A percentile compares a stretch with the other conserved stretches of the same genome.
Conservation (phyloP, 352 stramenopile genomes). For the Thraustochytrium sp. region DNA sequence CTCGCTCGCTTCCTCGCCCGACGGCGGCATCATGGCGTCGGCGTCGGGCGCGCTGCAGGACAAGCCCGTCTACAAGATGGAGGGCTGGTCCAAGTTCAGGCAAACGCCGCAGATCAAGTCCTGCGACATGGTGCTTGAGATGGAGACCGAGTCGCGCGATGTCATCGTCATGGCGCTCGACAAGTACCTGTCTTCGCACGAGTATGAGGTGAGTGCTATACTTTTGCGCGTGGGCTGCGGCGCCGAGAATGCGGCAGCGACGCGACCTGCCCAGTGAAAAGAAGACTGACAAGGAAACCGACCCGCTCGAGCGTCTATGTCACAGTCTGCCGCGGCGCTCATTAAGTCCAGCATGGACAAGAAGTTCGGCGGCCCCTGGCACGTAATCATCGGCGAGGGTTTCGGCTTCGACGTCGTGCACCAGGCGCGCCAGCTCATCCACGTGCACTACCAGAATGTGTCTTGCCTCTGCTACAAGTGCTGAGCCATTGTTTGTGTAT, state of each 20-base stretch:
- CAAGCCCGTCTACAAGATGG: constrained; percentile 42
- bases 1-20: too few relatives aligned
- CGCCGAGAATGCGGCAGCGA: too few relatives aligned
- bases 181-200: constrained; percentile 83
- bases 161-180: constrained; percentile 92
- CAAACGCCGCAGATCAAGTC: constrained; percentile 43
- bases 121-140: constrained; percentile 79
- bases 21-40: too few relatives aligned
- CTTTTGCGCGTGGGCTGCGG: too few relatives aligned
- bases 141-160: constrained; percentile 87
- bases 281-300: too few relatives aligned
- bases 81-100: constrained; percentile 39
- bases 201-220: constrained; percentile 73
- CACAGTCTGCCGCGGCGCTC: not conserved
- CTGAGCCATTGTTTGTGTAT: constrained; percentile 53
- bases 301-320: constrained; percentile 53
- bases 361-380: constrained; percentile 91
- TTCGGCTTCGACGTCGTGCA: constrained; percentile 94
- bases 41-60: not conserved
- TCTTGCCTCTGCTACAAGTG: constrained; percentile 92
- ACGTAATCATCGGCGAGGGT: constrained; percentile 89
- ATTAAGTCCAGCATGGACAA: constrained; percentile 96
- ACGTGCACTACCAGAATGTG: constrained; percentile 85
- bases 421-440: constrained; percentile 89
- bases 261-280: too few relatives aligned